Evolutionary conservation across 164 flowering plant species (phyloP).

Genomic region (Macadamia integrifolia): DNA sequence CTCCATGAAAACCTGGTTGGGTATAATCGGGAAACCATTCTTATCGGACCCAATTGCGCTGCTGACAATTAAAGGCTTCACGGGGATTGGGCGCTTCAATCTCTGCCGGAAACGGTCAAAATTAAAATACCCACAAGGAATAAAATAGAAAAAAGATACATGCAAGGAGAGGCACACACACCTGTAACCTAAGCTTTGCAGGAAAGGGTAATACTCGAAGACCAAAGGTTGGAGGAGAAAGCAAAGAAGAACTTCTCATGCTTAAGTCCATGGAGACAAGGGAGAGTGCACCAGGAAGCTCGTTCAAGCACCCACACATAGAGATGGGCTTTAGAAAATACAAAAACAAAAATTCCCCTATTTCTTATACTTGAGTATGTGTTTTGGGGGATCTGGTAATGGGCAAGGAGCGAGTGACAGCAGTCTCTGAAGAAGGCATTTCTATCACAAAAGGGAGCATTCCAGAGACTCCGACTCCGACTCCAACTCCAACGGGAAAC

Average conservation of each 20-base stretch:
- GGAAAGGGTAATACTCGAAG: conserved; percentile 7
- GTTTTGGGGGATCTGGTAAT: too few relatives aligned
- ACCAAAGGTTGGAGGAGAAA: conserved; percentile 14
- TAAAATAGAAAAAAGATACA: background rate
- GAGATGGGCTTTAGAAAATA: too few relatives aligned
- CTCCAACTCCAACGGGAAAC: too few relatives aligned
- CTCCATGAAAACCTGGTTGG: conserved; percentile 61
- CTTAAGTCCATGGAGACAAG: conserved; percentile 17
- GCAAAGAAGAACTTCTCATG: conserved; percentile 18
- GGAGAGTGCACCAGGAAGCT: too few relatives aligned
- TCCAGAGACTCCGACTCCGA: too few relatives aligned
- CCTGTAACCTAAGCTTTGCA: conserved; percentile 4
- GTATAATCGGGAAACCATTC: conserved; percentile 39
- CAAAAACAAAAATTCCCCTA: too few relatives aligned
- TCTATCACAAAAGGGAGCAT: too few relatives aligned
- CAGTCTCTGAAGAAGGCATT: too few relatives aligned
- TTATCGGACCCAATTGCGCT: conserved; percentile 39
- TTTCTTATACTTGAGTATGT: too few relatives aligned
- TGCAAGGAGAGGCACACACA: conserved; percentile 1
- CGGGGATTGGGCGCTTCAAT: conserved; percentile 16
- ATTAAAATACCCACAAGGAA: background rate
- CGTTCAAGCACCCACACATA: too few relatives aligned
- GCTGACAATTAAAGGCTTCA: conserved; percentile 22
- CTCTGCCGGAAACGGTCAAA: conserved; percentile 10
- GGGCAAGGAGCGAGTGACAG: too few relatives aligned